phyloP scores from a whole-genome alignment of 2,329 filamentous ascomycete genomes.

The Penicillium sclerotiorum region DNA sequence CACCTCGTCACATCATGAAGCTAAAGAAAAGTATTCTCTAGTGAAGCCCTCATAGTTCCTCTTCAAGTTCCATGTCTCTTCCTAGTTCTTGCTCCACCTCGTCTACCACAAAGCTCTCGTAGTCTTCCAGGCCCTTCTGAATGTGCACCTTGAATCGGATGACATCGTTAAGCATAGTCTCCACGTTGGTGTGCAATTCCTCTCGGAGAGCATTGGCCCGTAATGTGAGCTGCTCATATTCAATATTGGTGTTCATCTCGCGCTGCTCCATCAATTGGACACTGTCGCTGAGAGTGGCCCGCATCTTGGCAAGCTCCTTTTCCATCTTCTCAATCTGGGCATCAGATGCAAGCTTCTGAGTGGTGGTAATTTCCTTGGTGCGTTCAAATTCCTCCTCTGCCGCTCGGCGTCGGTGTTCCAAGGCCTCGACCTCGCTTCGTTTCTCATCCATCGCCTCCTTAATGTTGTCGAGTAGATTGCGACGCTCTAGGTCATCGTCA shows the following conservation, averaged over 20 bases:
- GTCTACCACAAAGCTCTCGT: constrained; percentile 89
- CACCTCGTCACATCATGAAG: constrained; percentile 21
- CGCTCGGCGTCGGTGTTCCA: constrained; percentile 83
- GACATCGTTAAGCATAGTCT: constrained; percentile 93
- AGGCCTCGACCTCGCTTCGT: constrained; percentile 83
- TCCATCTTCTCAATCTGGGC: constrained; percentile 98
- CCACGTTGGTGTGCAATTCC: constrained; percentile 95
- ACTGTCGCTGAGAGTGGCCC: constrained; percentile 77
- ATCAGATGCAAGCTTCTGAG: constrained; percentile 85
- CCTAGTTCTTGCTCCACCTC: constrained; percentile 85
- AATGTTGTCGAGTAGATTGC: constrained; percentile 89
- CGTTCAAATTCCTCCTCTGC: constrained; percentile 94
- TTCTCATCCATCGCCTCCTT: constrained; percentile 98
- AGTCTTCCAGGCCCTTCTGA: constrained; percentile 89
- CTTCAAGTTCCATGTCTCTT: constrained; percentile 57
- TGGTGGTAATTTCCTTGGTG: constrained; percentile 82
- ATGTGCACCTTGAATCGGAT: constrained; percentile 99
- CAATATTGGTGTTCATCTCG: constrained; percentile 95
- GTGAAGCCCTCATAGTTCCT: constrained; percentile 25
- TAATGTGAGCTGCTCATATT: constrained; percentile 91
- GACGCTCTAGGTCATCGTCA: constrained; percentile 91
- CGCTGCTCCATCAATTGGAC: constrained; percentile 91
- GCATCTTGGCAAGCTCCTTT: constrained; percentile 94
- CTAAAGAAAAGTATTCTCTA: background rate
- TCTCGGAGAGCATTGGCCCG: constrained; percentile 83